Base-by-base conservation (phyloP, 2,329 filamentous ascomycete species). In the Xylaria sp. region DNA sequence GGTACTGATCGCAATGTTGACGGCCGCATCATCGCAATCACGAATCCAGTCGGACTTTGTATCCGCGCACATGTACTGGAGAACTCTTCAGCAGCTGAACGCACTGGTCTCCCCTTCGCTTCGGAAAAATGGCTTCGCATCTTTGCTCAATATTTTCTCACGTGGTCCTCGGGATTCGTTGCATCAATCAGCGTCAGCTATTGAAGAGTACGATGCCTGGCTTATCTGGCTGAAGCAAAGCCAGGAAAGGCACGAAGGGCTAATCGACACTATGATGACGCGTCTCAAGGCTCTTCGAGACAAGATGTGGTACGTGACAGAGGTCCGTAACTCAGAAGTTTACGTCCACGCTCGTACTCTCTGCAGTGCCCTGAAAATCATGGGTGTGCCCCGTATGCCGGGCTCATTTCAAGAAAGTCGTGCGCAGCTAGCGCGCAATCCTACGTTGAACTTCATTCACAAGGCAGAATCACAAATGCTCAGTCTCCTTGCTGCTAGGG, bases 251-350 rank as follows among this genome's bases (percentile, higher is more conserved):
- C 90, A 94, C 57, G 93, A 95, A 74, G 87, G 86, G 2, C 86
- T 89, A 13, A 90, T 94, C 42, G 91, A 93, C 48, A 85, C 88
- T 5, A 92, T 93, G 88, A 92, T 93, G 85, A 85, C 86, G 67
- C 88, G 89, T 5, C 85, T 96, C 44, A 88, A 90, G 66, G 90
- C 91, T 25, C 85, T 98, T 47, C 89, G 96, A 50, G 93, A 97
- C 79, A 98, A 98, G 84, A 97, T 98, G 93, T 99, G 96, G 96
- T 99, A 97, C 78, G 92, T 96, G 69, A 95, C 93, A 1, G 94
- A 98, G 79, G 94, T 98, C 32, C 91, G 93, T 70, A 94, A 95
- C 75, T 98, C 96, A 3, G 92, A 90, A 58, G 89, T 90, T 10
- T 98, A 98, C 75, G 93, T 96, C 69, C 92, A 97, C 73, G 93